Evolutionary conservation across 345 rosid genomes (phyloP), one percentile per base, ranked within the genome.

Genomic region (Aquilaria malaccensis): DNA sequence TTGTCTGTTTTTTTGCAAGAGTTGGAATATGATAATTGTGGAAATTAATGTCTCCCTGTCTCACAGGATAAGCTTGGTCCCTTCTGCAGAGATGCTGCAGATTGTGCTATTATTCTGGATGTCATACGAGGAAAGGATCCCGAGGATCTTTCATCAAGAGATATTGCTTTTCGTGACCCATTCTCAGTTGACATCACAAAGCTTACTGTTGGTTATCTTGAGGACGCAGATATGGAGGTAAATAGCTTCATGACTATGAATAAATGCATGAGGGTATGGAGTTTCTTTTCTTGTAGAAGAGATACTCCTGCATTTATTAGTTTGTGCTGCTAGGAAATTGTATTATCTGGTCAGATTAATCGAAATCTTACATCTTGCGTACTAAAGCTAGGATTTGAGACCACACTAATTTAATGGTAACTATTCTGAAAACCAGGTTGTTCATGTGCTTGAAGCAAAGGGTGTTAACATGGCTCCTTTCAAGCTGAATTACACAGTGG

Each of bases 211-310:
- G 96, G 98, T 45, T 91, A 86, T 70, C 76, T 82, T 49, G 84
- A 88, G 59, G 96, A 88, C 72, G 92, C 96, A 29, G 95, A 88
- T 73, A 88, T 78, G 88, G 92, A 85, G 95, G 98, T 91, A 51
- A 71, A 74, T 61, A 1, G 22, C 30, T 1, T 11, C 46, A 5
- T 37, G 43, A 37, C 43, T 37, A 37, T 37, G 43, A 4, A 37
- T 3, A 37, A 37, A 9, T 4, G 1, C 1, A 4, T 5, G 43
- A 37, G 43, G 7, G 43, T 37, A 37, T 2, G 7, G 43, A 37
- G 7, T 5, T 9, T 4, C 43, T 37, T 4, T 37, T 3, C 1
- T 37, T 4, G 43, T 9, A 37, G 43, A 37, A 37, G 7, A 37
- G 7, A 37, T 5, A 37, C 43, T 37, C 7, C 43, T 37, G 43